These are phyloP conservation scores for Geotrichum europaeum DNA, from an alignment of 1,139 yeast species.

Conservation along the genomic window DNA sequence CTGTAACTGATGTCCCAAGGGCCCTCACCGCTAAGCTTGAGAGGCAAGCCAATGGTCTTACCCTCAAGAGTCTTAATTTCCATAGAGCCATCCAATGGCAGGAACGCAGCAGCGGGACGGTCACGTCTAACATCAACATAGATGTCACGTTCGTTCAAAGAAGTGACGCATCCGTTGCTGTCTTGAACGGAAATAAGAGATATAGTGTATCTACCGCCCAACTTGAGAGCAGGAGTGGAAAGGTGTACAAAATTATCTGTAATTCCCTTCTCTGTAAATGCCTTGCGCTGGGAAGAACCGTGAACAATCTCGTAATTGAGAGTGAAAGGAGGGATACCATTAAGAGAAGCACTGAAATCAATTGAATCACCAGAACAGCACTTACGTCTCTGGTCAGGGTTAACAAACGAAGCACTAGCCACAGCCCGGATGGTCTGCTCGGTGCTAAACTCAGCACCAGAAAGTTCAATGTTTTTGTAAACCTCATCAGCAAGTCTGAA, in stretches of 20 bases:
- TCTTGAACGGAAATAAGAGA: constrained; percentile 63
- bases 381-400: constrained; percentile 24
- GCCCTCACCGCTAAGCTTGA: constrained; percentile 48
- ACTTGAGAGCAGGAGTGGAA: constrained; percentile 46
- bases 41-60: constrained; percentile 50
- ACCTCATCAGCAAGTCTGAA: constrained; percentile 37
- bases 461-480: constrained; percentile 32
- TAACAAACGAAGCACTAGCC: constrained; percentile 36
- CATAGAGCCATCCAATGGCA: constrained; percentile 35
- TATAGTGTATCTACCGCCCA: constrained; percentile 68
- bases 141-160: constrained; percentile 54
- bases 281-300: constrained; percentile 42
- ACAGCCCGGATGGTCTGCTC: constrained; percentile 35
- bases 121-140: constrained; percentile 59
- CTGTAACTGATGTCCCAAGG: constrained; percentile 44
- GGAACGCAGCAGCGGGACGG: constrained; percentile 52
- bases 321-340: constrained; percentile 74
- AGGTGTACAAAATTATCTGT: constrained; percentile 39
- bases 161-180: constrained; percentile 66
- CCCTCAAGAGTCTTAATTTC: constrained; percentile 45
- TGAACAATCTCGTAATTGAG: constrained; percentile 63
- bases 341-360: constrained; percentile 51
- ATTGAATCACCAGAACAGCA: constrained; percentile 46
- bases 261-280: constrained; percentile 43
- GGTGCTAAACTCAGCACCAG: constrained; percentile 18